Conservation (phyloP, 1,284 basidiomycete genomes). For the Hymenochaete sp. region DNA sequence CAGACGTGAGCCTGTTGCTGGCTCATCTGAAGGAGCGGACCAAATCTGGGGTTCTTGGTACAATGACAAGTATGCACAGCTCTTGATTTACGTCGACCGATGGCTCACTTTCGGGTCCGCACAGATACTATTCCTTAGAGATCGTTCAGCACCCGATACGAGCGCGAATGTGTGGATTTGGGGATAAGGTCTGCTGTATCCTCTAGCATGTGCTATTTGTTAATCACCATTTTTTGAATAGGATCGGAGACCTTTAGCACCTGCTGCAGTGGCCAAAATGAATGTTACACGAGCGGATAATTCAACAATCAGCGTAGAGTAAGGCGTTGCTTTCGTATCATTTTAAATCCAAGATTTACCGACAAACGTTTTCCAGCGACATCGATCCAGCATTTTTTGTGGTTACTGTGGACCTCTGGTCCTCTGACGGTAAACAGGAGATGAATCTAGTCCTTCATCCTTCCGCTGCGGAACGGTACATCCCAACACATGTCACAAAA, state of each 20-base stretch:
- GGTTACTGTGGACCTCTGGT: conserved; percentile 85
- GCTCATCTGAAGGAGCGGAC: conserved; percentile 8
- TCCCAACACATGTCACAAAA: conserved; percentile 47
- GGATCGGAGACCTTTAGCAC: conserved; percentile 86
- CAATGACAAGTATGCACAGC: conserved; percentile 17
- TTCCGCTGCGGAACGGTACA: conserved; percentile 64
- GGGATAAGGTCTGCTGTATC: conserved; percentile 65
- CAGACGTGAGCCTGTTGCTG: conserved; percentile 2
- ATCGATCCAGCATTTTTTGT: conserved; percentile 81
- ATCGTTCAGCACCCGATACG: conserved; percentile 81
- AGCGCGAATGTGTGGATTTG: conserved; percentile 90
- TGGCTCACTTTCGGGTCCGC: background rate
- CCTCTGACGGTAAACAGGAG: conserved; percentile 67
- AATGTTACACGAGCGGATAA: conserved; percentile 61
- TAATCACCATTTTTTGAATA: conserved; percentile 32
- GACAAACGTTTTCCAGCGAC: conserved; percentile 42
- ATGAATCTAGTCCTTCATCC: conserved; percentile 84
- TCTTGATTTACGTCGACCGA: background rate
- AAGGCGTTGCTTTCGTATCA: conserved; percentile 19
- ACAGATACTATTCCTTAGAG: conserved; percentile 72
- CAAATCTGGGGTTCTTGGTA: conserved; percentile 16
- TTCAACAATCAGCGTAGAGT: conserved; percentile 69
- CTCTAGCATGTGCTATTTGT: conserved; percentile 8
- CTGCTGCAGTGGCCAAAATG: conserved; percentile 82
- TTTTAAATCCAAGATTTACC: conserved; percentile 19